A percentile compares a stretch with the other conserved stretches of the same genome.
Evolutionary conservation across 257 asterid genomes (phyloP).

Genomic region (Marsdenia floribunda): DNA sequence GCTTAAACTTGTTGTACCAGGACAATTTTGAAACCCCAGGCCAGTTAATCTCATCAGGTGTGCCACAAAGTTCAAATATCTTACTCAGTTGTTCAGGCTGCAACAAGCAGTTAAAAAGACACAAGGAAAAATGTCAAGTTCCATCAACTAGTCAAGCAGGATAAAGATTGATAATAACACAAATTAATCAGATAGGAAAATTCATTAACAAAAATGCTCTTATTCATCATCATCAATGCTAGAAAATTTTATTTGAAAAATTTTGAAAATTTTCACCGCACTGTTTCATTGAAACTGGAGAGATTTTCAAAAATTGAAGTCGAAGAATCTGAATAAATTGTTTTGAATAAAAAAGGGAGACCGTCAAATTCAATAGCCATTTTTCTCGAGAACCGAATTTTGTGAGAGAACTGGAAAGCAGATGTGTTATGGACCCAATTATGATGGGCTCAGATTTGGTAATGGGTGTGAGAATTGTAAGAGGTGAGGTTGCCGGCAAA

Average conservation of each 20-base stretch:
- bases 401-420: no score
- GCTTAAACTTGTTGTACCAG: conserved; percentile 94
- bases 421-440: no score
- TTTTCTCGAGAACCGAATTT: no score
- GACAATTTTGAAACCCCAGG: conserved; percentile 97
- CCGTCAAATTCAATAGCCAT: no score
- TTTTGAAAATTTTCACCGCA: background rate
- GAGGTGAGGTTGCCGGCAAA: no score
- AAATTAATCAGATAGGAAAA: background rate
- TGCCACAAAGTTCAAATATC: conserved; percentile 95
- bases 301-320: no score
- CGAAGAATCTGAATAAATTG: no score
- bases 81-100: conserved; percentile 93
- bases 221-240: background rate
- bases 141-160: conserved; percentile 1
- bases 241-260: background rate
- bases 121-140: conserved; percentile 1
- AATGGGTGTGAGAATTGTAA: no score
- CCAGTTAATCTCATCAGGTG: conserved; percentile 93
- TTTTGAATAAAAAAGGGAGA: no score
- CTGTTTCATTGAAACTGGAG: background rate
- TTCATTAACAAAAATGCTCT: background rate
- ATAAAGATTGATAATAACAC: background rate
- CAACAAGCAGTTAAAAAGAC: conserved; percentile 14
- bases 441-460: no score